Conservation (phyloP, 805 yeast species). For the Kockiozyma suomiensis region DNA sequence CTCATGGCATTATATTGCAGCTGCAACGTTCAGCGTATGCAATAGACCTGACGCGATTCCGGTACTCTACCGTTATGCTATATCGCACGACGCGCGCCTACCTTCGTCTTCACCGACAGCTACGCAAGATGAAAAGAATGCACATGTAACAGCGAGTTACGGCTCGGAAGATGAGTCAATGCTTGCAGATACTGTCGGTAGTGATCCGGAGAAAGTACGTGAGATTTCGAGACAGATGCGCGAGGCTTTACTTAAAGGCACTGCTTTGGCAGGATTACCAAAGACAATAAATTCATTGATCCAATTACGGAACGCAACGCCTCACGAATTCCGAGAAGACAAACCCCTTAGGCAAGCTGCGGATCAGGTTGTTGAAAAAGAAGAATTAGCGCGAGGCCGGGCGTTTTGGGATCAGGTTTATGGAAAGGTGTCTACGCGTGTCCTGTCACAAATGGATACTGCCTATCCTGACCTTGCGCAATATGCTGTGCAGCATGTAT, state of each 20-base stretch:
- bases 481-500: conserved; percentile 70
- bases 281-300: conserved; percentile 79
- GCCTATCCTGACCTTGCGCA: conserved; percentile 88
- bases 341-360: neutral
- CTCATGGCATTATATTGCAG: conserved; percentile 75
- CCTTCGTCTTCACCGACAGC: neutral
- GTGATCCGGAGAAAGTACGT: conserved; percentile 35
- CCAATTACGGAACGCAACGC: conserved; percentile 65
- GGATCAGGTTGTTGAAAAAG: conserved; percentile 8
- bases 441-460: conserved; percentile 63
- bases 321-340: conserved; percentile 49
- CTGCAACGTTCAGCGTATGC: conserved; percentile 78
- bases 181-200: conserved; percentile 15
- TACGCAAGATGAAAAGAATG: neutral
- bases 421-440: conserved; percentile 70
- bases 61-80: conserved; percentile 67
- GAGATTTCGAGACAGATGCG: conserved; percentile 59
- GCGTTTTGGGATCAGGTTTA: conserved; percentile 75
- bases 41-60: conserved; percentile 84
- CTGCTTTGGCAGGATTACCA: conserved; percentile 83
- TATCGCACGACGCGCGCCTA: conserved; percentile 38
- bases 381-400: conserved; percentile 51
- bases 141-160: conserved; percentile 10
- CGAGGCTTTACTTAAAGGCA: conserved; percentile 75
- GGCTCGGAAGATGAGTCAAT: conserved; percentile 25